Evolutionary conservation across 2,329 filamentous ascomycete species (phyloP), one percentile per base, ranked within the genome.

Genomic region (Penicillium sp.): DNA sequence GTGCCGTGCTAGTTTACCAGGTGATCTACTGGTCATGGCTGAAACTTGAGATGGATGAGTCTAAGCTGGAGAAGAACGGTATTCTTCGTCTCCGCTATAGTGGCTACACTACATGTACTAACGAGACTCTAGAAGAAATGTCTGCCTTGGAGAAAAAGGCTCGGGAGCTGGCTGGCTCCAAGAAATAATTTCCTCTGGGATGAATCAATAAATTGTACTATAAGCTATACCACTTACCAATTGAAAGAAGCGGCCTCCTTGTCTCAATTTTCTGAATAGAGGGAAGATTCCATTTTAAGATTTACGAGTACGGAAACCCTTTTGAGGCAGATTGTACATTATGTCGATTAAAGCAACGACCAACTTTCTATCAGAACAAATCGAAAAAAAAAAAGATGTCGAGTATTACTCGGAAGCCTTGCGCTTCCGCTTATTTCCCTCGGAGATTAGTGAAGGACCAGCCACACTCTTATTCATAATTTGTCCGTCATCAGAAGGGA

Each of bases 1-100:
- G 75, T 7, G 74, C 76, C 4, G 71, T 79, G 33, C 73, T 79
- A 59, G 76, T 73, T 15, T 79, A 78, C 59, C 77, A 79, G 56
- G 66, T 77, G 39, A 65, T 76, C 18, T 77, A 79, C 57, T 77
- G 74, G 73, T 62, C 65, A 28, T 79, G 77, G 77, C 49, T 75
- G 61, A 77, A 74, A 53, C 61, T 79, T 12, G 76, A 79, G 62
- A 75, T 71, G 48, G 74, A 77, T 51, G 75, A 77, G 54, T 64
- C 66, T 6, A 76, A 73, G 57, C 62, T 70, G 16, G 57, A 69
- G 24, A 78, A 74, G 62, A 73, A 74, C 51, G 61, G 73, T 75
- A 62, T 21, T 21, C 18, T 21, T 21, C 21, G 65, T 66, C 24
- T n/a, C 36, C 33, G 4, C 6, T n/a, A 15, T 6, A 21, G 9